A percentile compares a stretch with the other conserved stretches of the same genome.
Conservation (phyloP, 345 rosid species). For the Corymbia maculata region DNA sequence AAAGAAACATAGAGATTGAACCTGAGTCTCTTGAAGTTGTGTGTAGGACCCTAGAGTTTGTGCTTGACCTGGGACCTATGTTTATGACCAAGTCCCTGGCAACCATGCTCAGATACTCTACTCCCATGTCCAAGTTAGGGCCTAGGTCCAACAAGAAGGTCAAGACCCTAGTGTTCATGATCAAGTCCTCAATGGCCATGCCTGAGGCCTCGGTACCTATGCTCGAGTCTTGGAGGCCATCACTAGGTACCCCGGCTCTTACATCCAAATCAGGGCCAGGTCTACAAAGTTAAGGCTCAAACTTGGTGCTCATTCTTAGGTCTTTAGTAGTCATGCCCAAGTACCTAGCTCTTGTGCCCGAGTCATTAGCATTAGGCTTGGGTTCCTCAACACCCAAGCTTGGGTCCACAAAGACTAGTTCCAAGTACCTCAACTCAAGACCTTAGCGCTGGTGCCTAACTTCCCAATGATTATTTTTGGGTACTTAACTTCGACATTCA, state of each 20-base stretch:
- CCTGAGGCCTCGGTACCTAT: fast-evolving
- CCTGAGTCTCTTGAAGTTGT: neutral
- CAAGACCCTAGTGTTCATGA: neutral
- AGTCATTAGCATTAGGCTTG: neutral
- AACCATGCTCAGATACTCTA: neutral
- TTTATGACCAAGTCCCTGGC: neutral
- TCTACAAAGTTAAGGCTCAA: neutral
- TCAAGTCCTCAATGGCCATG: fast-evolving
- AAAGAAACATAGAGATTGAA: fast-evolving
- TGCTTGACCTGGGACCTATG: neutral
- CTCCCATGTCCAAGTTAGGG: neutral
- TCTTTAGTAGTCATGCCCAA: fast-evolving
- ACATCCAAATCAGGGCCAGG: neutral
- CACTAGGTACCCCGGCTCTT: neutral
- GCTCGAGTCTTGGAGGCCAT: neutral
- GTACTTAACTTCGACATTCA: too few species aligned
- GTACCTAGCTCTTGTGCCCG: neutral
- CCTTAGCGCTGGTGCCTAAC: too few species aligned
- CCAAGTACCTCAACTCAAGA: neutral
- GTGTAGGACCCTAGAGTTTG: neutral
- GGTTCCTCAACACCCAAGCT: neutral
- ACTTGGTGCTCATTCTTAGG: neutral
- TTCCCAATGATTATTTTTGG: too few species aligned
- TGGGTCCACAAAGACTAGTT: neutral
- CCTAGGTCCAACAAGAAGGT: neutral